Percentiles rank a stretch among this genome's conserved stretches.
phyloP scores from a whole-genome alignment of 2,329 filamentous ascomycete species.

The Botrytis aclada region DNA sequence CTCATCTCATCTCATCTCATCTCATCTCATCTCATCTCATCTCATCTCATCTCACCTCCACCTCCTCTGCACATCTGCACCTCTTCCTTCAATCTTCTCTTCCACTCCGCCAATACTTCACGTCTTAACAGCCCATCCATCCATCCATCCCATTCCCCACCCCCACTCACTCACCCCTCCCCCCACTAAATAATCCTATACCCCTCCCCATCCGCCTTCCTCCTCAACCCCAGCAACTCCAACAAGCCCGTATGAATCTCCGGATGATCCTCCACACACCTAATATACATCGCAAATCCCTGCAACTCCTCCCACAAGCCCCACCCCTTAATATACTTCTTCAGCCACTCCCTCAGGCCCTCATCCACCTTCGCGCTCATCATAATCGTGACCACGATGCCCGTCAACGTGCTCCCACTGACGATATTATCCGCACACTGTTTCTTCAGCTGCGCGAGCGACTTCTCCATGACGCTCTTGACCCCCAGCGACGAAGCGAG shows the following conservation, averaged over 20 bases:
- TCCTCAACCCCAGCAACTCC: slow-evolving; percentile 23
- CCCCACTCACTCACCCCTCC: background rate
- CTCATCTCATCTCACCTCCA: too few species aligned
- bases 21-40: too few species aligned
- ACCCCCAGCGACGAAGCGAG: slow-evolving; percentile 25
- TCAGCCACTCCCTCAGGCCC: slow-evolving; percentile 28
- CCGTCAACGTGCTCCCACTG: slow-evolving; percentile 4
- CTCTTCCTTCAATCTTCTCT: background rate
- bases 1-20: too few species aligned
- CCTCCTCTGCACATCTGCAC: background rate
- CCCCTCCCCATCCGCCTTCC: slow-evolving; percentile 17
- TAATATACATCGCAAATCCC: background rate
- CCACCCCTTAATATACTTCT: slow-evolving; percentile 21
- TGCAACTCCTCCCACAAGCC: slow-evolving; percentile 2
- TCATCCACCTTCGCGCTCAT: slow-evolving; percentile 30
- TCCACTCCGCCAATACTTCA: background rate
- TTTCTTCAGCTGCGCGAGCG: slow-evolving; percentile 25
- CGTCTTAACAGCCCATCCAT: too few species aligned
- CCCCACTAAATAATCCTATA: slow-evolving; percentile 21
- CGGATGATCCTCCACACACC: slow-evolving; percentile 17
- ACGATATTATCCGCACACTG: slow-evolving; percentile 16
- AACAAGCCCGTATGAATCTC: slow-evolving; percentile 22
- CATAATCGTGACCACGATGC: slow-evolving; percentile 25
- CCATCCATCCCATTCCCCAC: too few species aligned
- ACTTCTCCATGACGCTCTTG: slow-evolving; percentile 27